phyloP scores from a whole-genome alignment of 1,284 basidiomycete species.

The Afroboletus lepidellus region DNA sequence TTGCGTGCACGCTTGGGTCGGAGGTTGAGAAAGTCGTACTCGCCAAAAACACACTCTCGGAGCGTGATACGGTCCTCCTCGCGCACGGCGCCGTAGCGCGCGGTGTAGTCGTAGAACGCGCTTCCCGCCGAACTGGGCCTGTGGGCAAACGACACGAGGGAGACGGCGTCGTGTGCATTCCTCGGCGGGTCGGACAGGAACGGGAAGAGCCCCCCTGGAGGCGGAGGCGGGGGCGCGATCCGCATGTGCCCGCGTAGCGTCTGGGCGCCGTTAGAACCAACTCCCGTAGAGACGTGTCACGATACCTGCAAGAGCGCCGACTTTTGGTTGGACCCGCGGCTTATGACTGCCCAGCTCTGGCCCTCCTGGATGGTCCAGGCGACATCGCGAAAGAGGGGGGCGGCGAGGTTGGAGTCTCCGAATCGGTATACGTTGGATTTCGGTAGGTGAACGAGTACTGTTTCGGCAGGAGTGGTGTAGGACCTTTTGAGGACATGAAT shows the following conservation, averaged over 20 bases:
- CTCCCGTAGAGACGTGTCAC: no score
- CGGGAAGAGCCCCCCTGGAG: slow-evolving; percentile 71
- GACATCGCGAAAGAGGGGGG: slow-evolving; percentile 51
- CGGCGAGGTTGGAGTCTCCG: slow-evolving; percentile 43
- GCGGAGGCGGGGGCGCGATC: slow-evolving; percentile 57
- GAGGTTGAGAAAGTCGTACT: slow-evolving; percentile 38
- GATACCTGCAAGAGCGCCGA: slow-evolving; percentile 58
- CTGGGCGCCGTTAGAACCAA: slow-evolving; percentile 34
- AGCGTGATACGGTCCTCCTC: slow-evolving; percentile 80
- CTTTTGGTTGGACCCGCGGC: slow-evolving; percentile 52
- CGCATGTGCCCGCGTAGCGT: slow-evolving; percentile 68
- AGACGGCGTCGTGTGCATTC: slow-evolving; percentile 53
- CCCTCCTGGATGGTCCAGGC: slow-evolving; percentile 61
- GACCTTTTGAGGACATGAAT: background rate
- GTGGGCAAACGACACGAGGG: slow-evolving; percentile 75
- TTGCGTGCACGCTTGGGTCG: slow-evolving; percentile 25
- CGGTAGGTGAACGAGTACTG: slow-evolving; percentile 40
- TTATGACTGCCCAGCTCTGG: slow-evolving; percentile 75
- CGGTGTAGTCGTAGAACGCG: slow-evolving; percentile 90
- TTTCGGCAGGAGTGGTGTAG: slow-evolving; percentile 6
- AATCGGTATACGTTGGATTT: slow-evolving; percentile 50
- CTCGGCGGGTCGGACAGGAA: slow-evolving; percentile 45
- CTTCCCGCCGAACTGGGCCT: slow-evolving; percentile 54
- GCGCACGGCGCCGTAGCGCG: slow-evolving; percentile 82
- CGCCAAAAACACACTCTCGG: slow-evolving; percentile 65